Conservation (phyloP, 73 alveolate genomes). For the Paramecium primaurelia region DNA sequence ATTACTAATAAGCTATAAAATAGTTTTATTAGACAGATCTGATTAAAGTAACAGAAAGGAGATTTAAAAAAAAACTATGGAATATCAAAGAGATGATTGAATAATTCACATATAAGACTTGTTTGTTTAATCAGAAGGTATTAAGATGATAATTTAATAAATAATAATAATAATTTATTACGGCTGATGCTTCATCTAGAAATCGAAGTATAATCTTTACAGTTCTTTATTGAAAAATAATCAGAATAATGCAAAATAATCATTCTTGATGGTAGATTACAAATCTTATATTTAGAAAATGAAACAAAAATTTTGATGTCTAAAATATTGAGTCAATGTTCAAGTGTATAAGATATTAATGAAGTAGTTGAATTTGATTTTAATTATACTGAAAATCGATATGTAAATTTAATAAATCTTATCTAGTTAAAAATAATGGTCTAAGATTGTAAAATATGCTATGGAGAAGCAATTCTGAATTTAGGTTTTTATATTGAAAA, state of each 20-base stretch:
- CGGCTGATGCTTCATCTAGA: constrained; percentile 29
- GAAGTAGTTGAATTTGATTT: background rate
- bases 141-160: background rate
- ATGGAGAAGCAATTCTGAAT: constrained; percentile 6
- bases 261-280: background rate
- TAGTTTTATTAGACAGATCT: background rate
- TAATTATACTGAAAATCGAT: background rate
- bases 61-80: background rate
- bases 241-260: background rate
- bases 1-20: background rate
- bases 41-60: background rate
- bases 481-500: constrained; percentile 14
- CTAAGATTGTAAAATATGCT: background rate
- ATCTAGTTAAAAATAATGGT: background rate
- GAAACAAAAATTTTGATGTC: background rate
- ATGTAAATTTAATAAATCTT: background rate
- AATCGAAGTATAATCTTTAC: background rate
- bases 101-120: background rate
- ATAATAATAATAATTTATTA: background rate
- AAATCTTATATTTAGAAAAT: background rate
- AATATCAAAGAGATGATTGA: background rate
- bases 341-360: background rate
- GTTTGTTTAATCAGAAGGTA: background rate
- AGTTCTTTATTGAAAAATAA: background rate
- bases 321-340: background rate